Evolutionary conservation across 2,329 filamentous ascomycete species (phyloP).

Genomic region (Scolecobasidium constrictum): DNA sequence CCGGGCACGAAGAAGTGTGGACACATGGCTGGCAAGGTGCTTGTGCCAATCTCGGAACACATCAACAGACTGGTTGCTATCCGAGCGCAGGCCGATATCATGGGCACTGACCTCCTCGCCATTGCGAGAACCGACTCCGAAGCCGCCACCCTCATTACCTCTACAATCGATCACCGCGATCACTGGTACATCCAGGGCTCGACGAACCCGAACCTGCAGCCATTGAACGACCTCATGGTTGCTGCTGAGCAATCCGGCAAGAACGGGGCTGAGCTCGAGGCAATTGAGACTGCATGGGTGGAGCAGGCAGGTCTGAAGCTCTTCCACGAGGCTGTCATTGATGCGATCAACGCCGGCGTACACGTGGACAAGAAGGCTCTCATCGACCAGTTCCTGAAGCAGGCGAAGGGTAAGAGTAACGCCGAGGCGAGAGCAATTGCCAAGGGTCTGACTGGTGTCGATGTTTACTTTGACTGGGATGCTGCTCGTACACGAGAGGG

Average conservation of each 20-base stretch:
- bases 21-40: constrained; percentile 97
- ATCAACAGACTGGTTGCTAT: constrained; percentile 97
- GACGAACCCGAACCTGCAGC: constrained; percentile 75
- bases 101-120: constrained; percentile 84
- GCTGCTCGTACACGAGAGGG: constrained; percentile 86
- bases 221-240: constrained; percentile 84
- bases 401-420: constrained; percentile 76
- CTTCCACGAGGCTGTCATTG: constrained; percentile 82
- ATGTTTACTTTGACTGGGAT: constrained; percentile 93
- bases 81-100: constrained; percentile 94
- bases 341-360: constrained; percentile 62
- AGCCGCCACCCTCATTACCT: constrained; percentile 92
- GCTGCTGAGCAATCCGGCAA: constrained; percentile 76
- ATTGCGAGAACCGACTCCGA: constrained; percentile 95
- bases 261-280: constrained; percentile 68
- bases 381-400: constrained; percentile 53
- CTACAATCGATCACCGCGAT: constrained; percentile 90
- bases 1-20: constrained; percentile 99
- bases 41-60: constrained; percentile 94
- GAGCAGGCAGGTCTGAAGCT: constrained; percentile 69
- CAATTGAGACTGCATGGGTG: constrained; percentile 85
- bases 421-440: constrained; percentile 71
- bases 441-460: constrained; percentile 61
- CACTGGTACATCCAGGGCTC: constrained; percentile 85
- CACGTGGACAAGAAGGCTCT: constrained; percentile 58